Percentiles rank a stretch among this genome's conserved stretches.
Conservation (phyloP, 148 eudicot species). For the Limonium bicolor region DNA sequence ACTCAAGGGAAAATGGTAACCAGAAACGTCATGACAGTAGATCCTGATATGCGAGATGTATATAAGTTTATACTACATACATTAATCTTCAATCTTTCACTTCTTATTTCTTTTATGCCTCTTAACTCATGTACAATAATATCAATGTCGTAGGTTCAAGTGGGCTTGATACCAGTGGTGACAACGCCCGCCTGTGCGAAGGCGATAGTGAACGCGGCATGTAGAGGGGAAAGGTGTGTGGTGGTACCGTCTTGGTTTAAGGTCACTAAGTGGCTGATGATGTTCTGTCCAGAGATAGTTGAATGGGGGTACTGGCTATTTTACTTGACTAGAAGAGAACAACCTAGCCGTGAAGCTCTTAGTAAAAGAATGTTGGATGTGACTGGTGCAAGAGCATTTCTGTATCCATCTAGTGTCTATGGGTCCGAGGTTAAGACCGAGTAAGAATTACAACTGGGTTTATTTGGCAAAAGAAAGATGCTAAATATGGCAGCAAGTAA, state of each 20-base stretch:
- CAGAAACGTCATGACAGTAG: too few relatives aligned
- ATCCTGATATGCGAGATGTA: too few relatives aligned
- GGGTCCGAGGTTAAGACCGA: too few relatives aligned
- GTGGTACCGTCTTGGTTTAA: not conserved
- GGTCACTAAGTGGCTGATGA: not conserved
- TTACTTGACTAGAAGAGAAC: not conserved
- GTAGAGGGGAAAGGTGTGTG: conserved; percentile 4
- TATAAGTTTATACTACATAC: too few relatives aligned
- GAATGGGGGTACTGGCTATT: not conserved
- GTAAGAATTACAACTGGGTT: too few relatives aligned
- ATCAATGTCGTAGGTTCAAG: conserved; percentile 5
- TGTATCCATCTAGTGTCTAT: not conserved
- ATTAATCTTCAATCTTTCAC: too few relatives aligned
- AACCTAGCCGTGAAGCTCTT: not conserved
- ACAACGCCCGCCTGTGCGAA: not conserved
- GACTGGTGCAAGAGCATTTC: not conserved
- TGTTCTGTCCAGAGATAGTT: not conserved
- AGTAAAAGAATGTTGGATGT: not conserved
- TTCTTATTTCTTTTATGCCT: too few relatives aligned
- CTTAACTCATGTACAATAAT: too few relatives aligned
- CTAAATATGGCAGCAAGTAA: too few relatives aligned
- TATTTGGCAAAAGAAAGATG: too few relatives aligned
- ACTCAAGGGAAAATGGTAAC: conserved; percentile 60
- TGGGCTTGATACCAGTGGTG: not conserved
- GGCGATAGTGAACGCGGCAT: not conserved